Evolutionary conservation across 345 rosid genomes (phyloP).

Genomic region (Psidium guajava): DNA sequence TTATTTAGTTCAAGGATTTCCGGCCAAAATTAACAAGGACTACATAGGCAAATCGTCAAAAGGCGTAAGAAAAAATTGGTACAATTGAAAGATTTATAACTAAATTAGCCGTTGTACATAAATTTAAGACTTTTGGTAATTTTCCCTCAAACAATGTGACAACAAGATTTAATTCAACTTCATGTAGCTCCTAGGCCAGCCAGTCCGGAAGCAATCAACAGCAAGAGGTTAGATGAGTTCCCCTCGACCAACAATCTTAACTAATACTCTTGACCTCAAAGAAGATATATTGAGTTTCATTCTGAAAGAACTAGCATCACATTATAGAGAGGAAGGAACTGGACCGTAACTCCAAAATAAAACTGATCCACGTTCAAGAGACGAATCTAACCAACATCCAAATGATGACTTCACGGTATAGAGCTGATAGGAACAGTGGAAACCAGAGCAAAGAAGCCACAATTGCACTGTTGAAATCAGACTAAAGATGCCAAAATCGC

Average conservation of each 20-base stretch:
- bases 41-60: too few species aligned
- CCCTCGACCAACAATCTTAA: background rate
- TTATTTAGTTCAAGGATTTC: too few species aligned
- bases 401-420: background rate
- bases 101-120: too few species aligned
- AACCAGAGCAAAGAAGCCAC: background rate
- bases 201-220: background rate
- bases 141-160: background rate
- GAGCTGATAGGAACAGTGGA: background rate
- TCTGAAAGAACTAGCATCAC: background rate
- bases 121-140: too few species aligned
- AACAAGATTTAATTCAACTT: too few species aligned
- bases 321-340: background rate
- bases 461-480: background rate
- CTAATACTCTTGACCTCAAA: background rate
- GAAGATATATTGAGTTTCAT: background rate
- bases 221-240: background rate
- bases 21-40: too few species aligned
- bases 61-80: too few species aligned
- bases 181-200: background rate
- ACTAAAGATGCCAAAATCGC: background rate
- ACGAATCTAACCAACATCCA: background rate
- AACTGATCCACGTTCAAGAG: background rate
- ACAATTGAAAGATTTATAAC: too few species aligned
- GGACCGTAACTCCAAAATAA: background rate